Percentiles rank a stretch among this genome's conserved stretches.
Conservation (phyloP, 179 eudicot species). For the Nepenthes alata region DNA sequence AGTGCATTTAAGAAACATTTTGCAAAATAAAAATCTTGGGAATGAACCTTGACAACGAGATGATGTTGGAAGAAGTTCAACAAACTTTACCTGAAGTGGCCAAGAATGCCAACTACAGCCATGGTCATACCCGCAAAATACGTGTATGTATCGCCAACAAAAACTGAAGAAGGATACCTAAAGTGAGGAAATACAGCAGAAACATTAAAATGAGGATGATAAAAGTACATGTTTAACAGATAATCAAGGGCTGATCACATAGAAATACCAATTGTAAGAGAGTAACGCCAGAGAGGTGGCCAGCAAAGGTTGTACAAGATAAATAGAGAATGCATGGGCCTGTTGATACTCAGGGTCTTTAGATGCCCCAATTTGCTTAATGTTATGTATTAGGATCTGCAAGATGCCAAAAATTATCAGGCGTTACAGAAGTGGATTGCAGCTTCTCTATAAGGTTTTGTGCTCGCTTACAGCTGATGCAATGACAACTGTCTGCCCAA, state of each 20-base stretch:
- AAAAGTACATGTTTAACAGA: neutral
- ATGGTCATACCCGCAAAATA: constrained; percentile 97
- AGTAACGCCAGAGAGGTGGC: constrained; percentile 89
- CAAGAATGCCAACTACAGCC: constrained; percentile 94
- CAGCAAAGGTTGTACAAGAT: constrained; percentile 76
- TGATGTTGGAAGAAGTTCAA: constrained; percentile 1
- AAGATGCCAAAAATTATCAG: constrained; percentile 12
- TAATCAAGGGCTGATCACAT: neutral
- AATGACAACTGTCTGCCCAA: constrained; percentile 89
- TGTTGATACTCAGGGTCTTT: constrained; percentile 67
- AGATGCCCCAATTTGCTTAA: constrained; percentile 87
- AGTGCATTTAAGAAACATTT: no score
- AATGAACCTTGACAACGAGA: neutral
- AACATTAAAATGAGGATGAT: neutral
- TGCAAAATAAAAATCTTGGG: no score
- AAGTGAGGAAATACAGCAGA: constrained; percentile 3
- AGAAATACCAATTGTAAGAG: constrained; percentile 75
- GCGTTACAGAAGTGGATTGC: constrained; percentile 2
- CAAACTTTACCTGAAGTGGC: constrained; percentile 60
- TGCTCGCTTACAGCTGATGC: constrained; percentile 68
- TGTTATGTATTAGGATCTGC: constrained; percentile 80
- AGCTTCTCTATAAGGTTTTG: neutral
- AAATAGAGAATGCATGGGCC: constrained; percentile 95
- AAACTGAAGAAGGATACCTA: constrained; percentile 97
- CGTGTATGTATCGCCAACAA: constrained; percentile 97